Evolutionary conservation across 768 basidiomycete species (phyloP).

Genomic region (Xerocomellus amylosporus): DNA sequence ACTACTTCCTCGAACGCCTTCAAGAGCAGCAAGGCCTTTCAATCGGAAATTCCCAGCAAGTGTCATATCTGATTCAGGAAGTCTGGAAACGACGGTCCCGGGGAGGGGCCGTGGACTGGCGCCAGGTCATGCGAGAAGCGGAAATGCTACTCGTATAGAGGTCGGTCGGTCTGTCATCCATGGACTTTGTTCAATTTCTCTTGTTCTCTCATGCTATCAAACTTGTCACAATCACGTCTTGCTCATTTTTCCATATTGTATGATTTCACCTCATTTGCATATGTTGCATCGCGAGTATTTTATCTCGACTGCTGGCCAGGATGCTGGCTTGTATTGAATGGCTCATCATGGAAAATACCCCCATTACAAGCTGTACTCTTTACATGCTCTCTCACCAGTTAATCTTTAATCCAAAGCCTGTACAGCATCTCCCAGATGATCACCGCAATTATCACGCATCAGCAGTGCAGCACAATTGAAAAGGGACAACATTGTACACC

Average conservation of each 20-base stretch:
- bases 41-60: constrained; percentile 65
- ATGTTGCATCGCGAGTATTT: constrained; percentile 5
- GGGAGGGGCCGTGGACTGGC: constrained; percentile 56
- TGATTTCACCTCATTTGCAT: constrained; percentile 9
- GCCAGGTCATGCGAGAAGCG: constrained; percentile 47
- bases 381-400: constrained; percentile 11
- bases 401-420: neutral
- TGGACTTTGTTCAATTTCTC: neutral
- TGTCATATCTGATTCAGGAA: constrained; percentile 48
- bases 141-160: constrained; percentile 60
- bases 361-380: constrained; percentile 22
- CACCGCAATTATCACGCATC: constrained; percentile 2
- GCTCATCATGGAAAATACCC: constrained; percentile 22
- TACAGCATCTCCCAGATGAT: constrained; percentile 2
- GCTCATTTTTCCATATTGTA: constrained; percentile 11
- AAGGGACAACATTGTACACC: neutral
- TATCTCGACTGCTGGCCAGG: constrained; percentile 22
- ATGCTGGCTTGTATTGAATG: constrained; percentile 14
- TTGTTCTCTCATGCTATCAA: constrained; percentile 4
- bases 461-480: constrained; percentile 3
- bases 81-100: constrained; percentile 53
- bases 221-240: neutral
- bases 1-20: constrained; percentile 45
- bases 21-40: constrained; percentile 49
- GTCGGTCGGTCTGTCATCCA: neutral